A percentile compares a stretch with the other conserved stretches of the same genome.
These are phyloP conservation scores for Suillus cothurnatus DNA, from an alignment of 768 basidiomycete genomes.

Conservation along the genomic window DNA sequence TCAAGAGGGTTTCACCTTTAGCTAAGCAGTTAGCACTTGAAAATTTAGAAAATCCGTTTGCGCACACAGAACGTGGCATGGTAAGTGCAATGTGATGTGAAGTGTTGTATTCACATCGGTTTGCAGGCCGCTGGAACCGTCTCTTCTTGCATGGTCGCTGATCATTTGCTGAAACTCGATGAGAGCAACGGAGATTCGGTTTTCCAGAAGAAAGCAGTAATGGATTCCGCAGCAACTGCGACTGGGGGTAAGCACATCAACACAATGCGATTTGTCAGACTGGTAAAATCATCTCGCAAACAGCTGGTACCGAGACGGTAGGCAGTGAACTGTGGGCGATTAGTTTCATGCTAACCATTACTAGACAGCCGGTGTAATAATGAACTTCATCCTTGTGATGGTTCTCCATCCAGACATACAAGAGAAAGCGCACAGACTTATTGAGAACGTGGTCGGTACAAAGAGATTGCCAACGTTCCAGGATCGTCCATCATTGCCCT, in stretches of 20 bases:
- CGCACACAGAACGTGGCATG: neutral
- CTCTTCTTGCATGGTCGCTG: conserved; percentile 14
- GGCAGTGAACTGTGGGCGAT: neutral
- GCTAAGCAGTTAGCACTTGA: neutral
- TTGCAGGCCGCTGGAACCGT: conserved; percentile 1
- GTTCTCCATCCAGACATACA: conserved; percentile 12
- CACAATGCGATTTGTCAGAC: neutral
- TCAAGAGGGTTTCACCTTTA: neutral
- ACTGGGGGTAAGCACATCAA: conserved; percentile 8
- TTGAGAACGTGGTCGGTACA: conserved; percentile 7
- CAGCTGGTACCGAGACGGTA: conserved; percentile 14
- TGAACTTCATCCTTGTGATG: conserved; percentile 15
- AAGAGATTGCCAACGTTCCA: conserved; percentile 10
- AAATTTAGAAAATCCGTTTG: conserved; percentile 5
- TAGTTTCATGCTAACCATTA: neutral
- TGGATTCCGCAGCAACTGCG: conserved; percentile 10
- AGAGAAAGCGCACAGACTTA: conserved; percentile 10
- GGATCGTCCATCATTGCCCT: conserved; percentile 4
- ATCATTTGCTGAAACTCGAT: conserved; percentile 7
- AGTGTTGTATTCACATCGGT: neutral
- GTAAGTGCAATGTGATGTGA: neutral
- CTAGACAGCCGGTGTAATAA: conserved; percentile 8
- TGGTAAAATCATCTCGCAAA: neutral
- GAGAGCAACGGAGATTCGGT: neutral
- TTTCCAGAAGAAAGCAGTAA: neutral